These are phyloP conservation scores for Trichoderma sp. DNA, from an alignment of 2,329 filamentous ascomycete species.

Conservation along the genomic window DNA sequence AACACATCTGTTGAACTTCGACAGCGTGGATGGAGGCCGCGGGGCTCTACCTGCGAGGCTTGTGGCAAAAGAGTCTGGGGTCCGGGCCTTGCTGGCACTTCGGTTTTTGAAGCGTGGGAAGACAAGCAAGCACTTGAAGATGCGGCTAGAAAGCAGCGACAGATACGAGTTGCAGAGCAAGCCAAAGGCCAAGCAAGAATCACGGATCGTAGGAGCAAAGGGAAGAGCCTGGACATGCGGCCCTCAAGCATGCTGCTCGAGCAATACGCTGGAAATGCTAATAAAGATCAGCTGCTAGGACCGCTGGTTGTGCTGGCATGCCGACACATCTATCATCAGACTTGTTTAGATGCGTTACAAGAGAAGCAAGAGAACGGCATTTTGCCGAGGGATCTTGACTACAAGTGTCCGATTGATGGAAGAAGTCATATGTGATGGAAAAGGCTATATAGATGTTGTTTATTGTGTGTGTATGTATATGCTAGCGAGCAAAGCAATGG, in stretches of 20 bases:
- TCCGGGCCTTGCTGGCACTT: conserved; percentile 71
- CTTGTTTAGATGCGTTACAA: conserved; percentile 68
- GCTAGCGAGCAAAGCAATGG: conserved; percentile 8
- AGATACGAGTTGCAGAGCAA: conserved; percentile 43
- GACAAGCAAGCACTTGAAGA: conserved; percentile 57
- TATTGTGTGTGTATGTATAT: background rate
- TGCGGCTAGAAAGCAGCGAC: conserved; percentile 49
- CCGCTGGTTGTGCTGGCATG: conserved; percentile 70
- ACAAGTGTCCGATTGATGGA: conserved; percentile 62
- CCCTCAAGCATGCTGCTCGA: conserved; percentile 48
- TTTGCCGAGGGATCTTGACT: conserved; percentile 53
- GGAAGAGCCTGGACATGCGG: conserved; percentile 48
- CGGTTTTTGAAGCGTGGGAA: conserved; percentile 84
- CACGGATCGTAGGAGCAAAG: conserved; percentile 47
- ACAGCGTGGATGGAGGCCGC: conserved; percentile 85
- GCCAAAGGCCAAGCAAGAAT: conserved; percentile 45
- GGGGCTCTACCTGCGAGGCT: conserved; percentile 83
- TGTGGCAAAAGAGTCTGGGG: conserved; percentile 88
- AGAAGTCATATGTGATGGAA: background rate
- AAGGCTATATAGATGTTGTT: background rate
- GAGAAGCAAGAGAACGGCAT: conserved; percentile 55
- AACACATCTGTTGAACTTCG: conserved; percentile 73
- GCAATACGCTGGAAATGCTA: conserved; percentile 35
- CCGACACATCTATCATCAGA: conserved; percentile 71
- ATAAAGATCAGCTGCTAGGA: conserved; percentile 58